Conservation (phyloP, 139 green algal species). For the Volvox africanus region DNA sequence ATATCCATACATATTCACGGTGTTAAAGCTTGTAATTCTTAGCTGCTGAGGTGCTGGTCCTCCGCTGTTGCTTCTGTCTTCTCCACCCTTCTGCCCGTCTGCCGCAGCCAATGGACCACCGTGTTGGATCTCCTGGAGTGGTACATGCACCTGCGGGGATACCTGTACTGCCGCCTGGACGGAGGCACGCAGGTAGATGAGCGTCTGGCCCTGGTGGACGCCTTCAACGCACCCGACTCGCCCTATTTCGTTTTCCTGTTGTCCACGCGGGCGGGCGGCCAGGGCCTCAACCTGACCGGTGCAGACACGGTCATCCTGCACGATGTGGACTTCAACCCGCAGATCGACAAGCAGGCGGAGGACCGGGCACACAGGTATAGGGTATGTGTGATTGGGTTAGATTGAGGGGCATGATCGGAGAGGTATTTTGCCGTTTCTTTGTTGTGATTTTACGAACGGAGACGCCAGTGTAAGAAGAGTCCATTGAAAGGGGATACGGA, state of each 20-base stretch:
- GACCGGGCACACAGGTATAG: slow-evolving; percentile 62
- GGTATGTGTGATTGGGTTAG: too few relatives aligned
- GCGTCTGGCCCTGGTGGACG: slow-evolving; percentile 87
- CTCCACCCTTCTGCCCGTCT: too few relatives aligned
- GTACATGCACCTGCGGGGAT: slow-evolving; percentile 69
- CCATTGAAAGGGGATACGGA: too few relatives aligned
- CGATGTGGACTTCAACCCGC: slow-evolving; percentile 96
- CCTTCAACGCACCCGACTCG: slow-evolving; percentile 74
- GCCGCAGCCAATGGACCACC: slow-evolving; percentile 85
- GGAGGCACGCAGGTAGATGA: slow-evolving; percentile 85
- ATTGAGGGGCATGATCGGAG: too few relatives aligned
- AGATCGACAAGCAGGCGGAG: slow-evolving; percentile 78
- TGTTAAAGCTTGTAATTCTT: too few relatives aligned
- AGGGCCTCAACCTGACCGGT: slow-evolving; percentile 95
- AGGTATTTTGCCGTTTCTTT: too few relatives aligned
- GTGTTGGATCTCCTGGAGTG: slow-evolving; percentile 95
- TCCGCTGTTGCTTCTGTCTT: too few relatives aligned
- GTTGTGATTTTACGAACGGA: too few relatives aligned
- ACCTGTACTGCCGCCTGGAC: slow-evolving; percentile 88
- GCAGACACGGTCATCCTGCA: slow-evolving; percentile 96
- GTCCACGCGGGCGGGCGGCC: slow-evolving; percentile 92
- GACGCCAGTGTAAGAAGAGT: too few relatives aligned
- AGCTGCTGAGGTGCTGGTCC: too few relatives aligned
- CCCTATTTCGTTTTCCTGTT: slow-evolving; percentile 93
- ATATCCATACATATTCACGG: too few relatives aligned